phyloP scores from a whole-genome alignment of 768 basidiomycete genomes.

The Trametes cingulata region DNA sequence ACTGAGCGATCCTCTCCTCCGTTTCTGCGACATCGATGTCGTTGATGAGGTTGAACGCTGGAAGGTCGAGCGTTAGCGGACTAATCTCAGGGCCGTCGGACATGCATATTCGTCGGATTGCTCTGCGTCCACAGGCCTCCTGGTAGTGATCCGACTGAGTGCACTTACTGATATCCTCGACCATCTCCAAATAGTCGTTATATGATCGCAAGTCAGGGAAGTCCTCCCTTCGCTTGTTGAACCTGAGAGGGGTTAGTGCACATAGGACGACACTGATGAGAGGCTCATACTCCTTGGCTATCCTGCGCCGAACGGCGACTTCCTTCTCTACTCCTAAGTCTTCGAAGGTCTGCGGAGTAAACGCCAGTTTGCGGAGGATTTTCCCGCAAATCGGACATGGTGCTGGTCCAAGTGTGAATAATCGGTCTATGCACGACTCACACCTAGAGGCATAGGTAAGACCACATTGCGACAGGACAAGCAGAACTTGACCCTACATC shows the following conservation, averaged over 20 bases:
- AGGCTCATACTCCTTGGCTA: conserved; percentile 78
- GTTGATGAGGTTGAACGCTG: conserved; percentile 95
- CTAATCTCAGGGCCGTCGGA: too few species aligned
- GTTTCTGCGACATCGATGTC: conserved; percentile 80
- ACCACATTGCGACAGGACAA: background rate
- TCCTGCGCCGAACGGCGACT: conserved; percentile 82
- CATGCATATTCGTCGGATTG: background rate
- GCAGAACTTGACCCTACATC: conserved; percentile 66
- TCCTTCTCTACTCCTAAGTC: conserved; percentile 93
- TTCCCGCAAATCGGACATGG: conserved; percentile 94
- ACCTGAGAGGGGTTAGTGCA: conserved; percentile 48
- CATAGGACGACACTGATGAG: background rate
- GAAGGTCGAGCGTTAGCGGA: background rate
- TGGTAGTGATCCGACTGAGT: background rate
- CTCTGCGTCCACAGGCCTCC: background rate
- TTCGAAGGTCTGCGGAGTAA: conserved; percentile 93
- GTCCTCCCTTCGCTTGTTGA: conserved; percentile 92
- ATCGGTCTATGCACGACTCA: conserved; percentile 95
- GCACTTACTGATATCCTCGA: conserved; percentile 82
- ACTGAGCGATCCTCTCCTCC: conserved; percentile 78
- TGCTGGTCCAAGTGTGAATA: conserved; percentile 94
- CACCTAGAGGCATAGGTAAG: conserved; percentile 60
- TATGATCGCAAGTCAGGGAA: conserved; percentile 78
- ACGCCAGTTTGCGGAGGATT: conserved; percentile 88
- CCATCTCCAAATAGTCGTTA: conserved; percentile 95